Evolutionary conservation across 2,329 filamentous ascomycete species (phyloP), one percentile per base, ranked within the genome.

Genomic region (Trichocomaceae sp.): DNA sequence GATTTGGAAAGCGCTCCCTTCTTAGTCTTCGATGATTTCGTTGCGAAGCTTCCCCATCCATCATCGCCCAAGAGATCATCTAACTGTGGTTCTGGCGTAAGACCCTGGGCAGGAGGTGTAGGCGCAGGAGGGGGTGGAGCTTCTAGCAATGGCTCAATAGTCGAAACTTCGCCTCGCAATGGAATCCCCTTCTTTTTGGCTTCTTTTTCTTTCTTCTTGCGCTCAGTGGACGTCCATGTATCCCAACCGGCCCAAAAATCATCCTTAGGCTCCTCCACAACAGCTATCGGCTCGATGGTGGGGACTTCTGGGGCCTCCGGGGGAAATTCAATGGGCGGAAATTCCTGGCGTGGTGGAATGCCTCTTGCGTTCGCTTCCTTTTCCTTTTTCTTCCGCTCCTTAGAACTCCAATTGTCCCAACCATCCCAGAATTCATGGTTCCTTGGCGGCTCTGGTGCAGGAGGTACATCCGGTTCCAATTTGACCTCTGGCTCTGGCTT

Each of bases 51-150:
- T 47, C 69, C 70, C 72, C 72, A 77, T 35, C 63, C 60, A 56
- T 73, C 72, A 29, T 65, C 65, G n/a, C 65, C 68, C 10, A 66
- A 61, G 42, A 64, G 60, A 47, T 66, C 60, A 15, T 54, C 47
- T 23, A 57, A 31, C 12, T 54, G 29, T 26, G 68, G 66, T 47
- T 76, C 74, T 5, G 71, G 71, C 5, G 66, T 69, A 4, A 77
- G 61, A 19, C 72, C 74, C 57, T 76, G 67, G 47, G 73, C 68
- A 44, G 76, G 76, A 45, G 76, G 75, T 33, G 74, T 76, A 2
- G 76, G 76, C 20, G 73, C 76, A 17, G 74, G 75, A 35, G 76
- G 76, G 31, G 76, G 76, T 50, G 73, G 73, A 31, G 74, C 72
- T 52, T 69, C 65, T 47, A 72, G 58, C 20, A 54, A 23, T 17